phyloP scores from a whole-genome alignment of 352 stramenopile species.

The Phytophthora constricta region DNA sequence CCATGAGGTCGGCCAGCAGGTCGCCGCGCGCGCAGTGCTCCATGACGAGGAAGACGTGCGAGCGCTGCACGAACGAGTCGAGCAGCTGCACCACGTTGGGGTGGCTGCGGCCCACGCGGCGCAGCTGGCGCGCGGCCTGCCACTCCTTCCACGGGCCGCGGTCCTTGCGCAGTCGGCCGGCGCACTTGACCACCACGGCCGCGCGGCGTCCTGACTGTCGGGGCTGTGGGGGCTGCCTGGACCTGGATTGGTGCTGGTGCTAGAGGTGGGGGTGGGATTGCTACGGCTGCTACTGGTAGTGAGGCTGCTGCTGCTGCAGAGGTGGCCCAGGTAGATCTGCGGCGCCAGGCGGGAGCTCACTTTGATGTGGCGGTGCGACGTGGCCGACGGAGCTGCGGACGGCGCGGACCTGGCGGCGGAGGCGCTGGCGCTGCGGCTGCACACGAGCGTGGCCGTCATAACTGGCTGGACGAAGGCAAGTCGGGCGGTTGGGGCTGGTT shows the following conservation, averaged over 20 bases:
- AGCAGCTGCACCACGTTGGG: conserved; percentile 48
- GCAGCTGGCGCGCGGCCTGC: conserved; percentile 30
- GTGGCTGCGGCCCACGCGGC: conserved; percentile 24
- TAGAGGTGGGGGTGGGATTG: neutral
- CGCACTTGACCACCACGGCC: conserved; percentile 40
- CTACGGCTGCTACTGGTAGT: neutral
- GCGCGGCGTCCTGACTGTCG: neutral
- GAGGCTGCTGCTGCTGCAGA: conserved; percentile 9
- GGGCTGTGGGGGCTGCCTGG: neutral
- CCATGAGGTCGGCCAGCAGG: conserved; percentile 44
- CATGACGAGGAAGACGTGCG: conserved; percentile 55
- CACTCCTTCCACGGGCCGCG: conserved; percentile 38
- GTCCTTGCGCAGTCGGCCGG: conserved; percentile 20
- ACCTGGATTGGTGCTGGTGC: neutral
- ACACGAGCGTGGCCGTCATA: conserved; percentile 31
- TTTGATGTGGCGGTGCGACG: conserved; percentile 28
- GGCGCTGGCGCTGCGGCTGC: conserved; percentile 1
- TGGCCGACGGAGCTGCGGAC: too few relatives aligned
- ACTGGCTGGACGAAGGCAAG: too few relatives aligned
- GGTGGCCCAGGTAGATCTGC: conserved; percentile 40
- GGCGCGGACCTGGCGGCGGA: neutral
- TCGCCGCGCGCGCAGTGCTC: conserved; percentile 62
- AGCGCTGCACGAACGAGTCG: conserved; percentile 43
- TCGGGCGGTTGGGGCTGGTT: neutral
- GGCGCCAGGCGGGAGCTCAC: conserved; percentile 38